Conservation (phyloP, 768 basidiomycete genomes). For the Termitomyces sp. region DNA sequence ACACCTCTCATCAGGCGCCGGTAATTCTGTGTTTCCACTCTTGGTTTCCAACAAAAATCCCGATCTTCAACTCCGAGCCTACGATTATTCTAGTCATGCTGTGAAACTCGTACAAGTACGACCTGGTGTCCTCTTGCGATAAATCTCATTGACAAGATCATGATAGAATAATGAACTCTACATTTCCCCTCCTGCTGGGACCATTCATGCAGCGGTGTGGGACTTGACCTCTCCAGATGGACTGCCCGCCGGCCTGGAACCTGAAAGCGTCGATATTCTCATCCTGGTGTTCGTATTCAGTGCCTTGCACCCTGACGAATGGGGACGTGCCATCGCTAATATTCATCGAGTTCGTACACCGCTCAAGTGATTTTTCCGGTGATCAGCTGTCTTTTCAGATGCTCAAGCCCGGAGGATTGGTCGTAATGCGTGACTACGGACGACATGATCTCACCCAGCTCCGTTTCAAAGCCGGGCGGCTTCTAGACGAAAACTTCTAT, state of each 20-base stretch:
- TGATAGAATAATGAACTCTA: conserved; percentile 72
- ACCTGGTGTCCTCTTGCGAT: not conserved
- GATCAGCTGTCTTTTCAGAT: conserved; percentile 43
- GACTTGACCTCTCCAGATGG: conserved; percentile 68
- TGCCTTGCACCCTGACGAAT: conserved; percentile 91
- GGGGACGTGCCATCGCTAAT: conserved; percentile 79
- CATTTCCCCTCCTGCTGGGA: conserved; percentile 58
- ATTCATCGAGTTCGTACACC: conserved; percentile 56
- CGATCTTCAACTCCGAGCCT: conserved; percentile 67
- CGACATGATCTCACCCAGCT: conserved; percentile 93
- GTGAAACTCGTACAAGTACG: conserved; percentile 84
- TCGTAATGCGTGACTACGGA: conserved; percentile 92
- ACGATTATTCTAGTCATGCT: conserved; percentile 89
- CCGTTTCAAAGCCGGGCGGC: conserved; percentile 82
- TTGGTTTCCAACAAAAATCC: conserved; percentile 83
- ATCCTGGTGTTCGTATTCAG: conserved; percentile 94
- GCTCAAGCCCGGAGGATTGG: conserved; percentile 82
- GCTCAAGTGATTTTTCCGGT: not conserved
- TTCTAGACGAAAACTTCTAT: conserved; percentile 94
- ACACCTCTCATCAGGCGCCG: conserved; percentile 57
- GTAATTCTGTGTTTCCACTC: conserved; percentile 92
- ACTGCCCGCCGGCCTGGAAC: conserved; percentile 60
- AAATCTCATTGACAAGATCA: not conserved
- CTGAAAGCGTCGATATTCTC: conserved; percentile 77
- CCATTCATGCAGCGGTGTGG: conserved; percentile 83